Percentiles rank a stretch among this genome's conserved stretches.
Evolutionary conservation across 441 rosid genomes (phyloP).

Genomic region (Dalechampia spathulata): DNA sequence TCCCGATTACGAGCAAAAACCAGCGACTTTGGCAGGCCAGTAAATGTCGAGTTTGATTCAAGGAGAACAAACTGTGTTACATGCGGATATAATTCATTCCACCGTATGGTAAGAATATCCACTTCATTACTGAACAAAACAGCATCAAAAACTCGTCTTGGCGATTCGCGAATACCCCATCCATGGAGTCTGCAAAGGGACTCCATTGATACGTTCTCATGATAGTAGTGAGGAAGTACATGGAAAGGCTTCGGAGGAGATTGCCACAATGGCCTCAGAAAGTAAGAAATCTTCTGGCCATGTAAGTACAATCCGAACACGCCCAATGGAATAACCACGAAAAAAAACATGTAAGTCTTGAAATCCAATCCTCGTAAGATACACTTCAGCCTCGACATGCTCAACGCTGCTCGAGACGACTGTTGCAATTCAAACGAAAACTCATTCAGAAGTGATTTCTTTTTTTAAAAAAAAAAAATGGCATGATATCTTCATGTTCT

Average conservation of each 20-base stretch:
- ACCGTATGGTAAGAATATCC: slow-evolving; percentile 64
- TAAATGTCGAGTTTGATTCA: slow-evolving; percentile 85
- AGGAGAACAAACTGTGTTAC: slow-evolving; percentile 82
- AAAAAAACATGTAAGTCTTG: slow-evolving; percentile 35
- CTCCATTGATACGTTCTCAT: slow-evolving; percentile 62
- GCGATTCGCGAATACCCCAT: slow-evolving; percentile 77
- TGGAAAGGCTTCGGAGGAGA: slow-evolving; percentile 72
- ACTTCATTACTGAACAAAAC: slow-evolving; percentile 77
- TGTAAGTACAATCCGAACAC: slow-evolving; percentile 54
- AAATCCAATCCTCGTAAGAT: slow-evolving; percentile 61
- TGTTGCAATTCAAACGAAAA: slow-evolving; percentile 34
- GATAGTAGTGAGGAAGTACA: slow-evolving; percentile 69
- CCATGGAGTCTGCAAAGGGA: slow-evolving; percentile 81
- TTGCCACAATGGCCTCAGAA: slow-evolving; percentile 86
- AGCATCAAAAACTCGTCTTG: slow-evolving; percentile 78
- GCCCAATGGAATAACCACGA: slow-evolving; percentile 49
- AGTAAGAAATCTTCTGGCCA: slow-evolving; percentile 77
- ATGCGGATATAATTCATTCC: slow-evolving; percentile 86
- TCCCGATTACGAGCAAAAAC: slow-evolving; percentile 47
- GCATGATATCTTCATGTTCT: not conserved
- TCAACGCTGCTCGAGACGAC: slow-evolving; percentile 44
- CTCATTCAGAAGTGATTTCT: slow-evolving; percentile 19
- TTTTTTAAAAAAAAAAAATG: not conserved
- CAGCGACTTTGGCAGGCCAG: slow-evolving; percentile 62
- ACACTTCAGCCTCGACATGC: slow-evolving; percentile 63